These are phyloP conservation scores for Yamadazyma sp. DNA, from an alignment of 1,139 yeast species.

Conservation along the genomic window DNA sequence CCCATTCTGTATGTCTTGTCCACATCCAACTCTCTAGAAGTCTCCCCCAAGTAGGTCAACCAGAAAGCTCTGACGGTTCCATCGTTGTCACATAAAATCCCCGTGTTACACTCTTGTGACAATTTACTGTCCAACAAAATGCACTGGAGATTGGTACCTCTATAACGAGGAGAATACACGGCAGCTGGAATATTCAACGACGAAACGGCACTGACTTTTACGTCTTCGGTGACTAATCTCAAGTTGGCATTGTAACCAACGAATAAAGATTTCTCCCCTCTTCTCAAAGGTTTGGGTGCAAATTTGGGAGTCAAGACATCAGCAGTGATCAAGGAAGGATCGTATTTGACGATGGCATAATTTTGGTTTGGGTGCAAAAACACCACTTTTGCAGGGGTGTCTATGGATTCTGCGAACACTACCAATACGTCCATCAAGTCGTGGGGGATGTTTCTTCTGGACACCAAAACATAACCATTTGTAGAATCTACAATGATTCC, in stretches of 20 bases:
- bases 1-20: constrained; percentile 77
- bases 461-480: constrained; percentile 76
- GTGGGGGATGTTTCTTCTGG: constrained; percentile 80
- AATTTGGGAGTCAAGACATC: constrained; percentile 61
- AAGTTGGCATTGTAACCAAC: constrained; percentile 76
- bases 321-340: constrained; percentile 56
- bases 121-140: constrained; percentile 71
- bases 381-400: constrained; percentile 76
- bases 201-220: constrained; percentile 73
- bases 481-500: constrained; percentile 82
- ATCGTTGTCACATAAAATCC: constrained; percentile 73
- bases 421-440: constrained; percentile 78
- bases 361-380: constrained; percentile 88
- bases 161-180: constrained; percentile 69
- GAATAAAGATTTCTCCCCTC: constrained; percentile 75
- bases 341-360: constrained; percentile 81
- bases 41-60: constrained; percentile 80
- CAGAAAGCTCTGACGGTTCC: constrained; percentile 83
- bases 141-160: constrained; percentile 83
- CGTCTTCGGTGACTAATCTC: constrained; percentile 72
- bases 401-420: constrained; percentile 82
- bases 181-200: constrained; percentile 74
- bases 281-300: constrained; percentile 55
- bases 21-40: constrained; percentile 38
- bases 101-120: constrained; percentile 76